A percentile compares a stretch with the other conserved stretches of the same genome.
phyloP scores from a whole-genome alignment of 352 stramenopile species.

The Globisporangium polare region DNA sequence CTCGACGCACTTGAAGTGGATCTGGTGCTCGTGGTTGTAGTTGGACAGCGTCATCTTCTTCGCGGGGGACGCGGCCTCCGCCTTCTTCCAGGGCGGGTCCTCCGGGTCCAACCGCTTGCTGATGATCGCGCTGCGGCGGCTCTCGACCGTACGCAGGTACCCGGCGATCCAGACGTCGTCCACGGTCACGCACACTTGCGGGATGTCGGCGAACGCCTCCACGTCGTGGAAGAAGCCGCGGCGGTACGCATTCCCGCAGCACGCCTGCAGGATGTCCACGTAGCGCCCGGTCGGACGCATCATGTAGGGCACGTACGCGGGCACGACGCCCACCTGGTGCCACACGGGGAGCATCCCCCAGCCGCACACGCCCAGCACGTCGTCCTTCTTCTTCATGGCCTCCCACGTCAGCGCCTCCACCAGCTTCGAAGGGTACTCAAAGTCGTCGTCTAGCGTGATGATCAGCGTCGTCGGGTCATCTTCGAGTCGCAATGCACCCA shows the following conservation, averaged over 20 bases:
- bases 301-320: slow-evolving; percentile 80
- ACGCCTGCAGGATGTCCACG: slow-evolving; percentile 74
- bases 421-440: slow-evolving; percentile 62
- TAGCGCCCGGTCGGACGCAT: slow-evolving; percentile 67
- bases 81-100: slow-evolving; percentile 64
- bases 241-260: slow-evolving; percentile 68
- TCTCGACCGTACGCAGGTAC: slow-evolving; percentile 68
- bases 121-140: slow-evolving; percentile 54
- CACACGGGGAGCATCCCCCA: slow-evolving; percentile 79
- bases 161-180: slow-evolving; percentile 83
- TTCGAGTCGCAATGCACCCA: slow-evolving; percentile 61
- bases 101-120: slow-evolving; percentile 73
- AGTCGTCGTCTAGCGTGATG: slow-evolving; percentile 83
- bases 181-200: slow-evolving; percentile 66
- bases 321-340: slow-evolving; percentile 70
- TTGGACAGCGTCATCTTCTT: slow-evolving; percentile 73
- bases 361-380: slow-evolving; percentile 67
- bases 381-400: slow-evolving; percentile 45
- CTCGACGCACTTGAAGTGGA: slow-evolving; percentile 83
- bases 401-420: slow-evolving; percentile 72
- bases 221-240: slow-evolving; percentile 74
- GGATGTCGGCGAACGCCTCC: slow-evolving; percentile 62
- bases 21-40: slow-evolving; percentile 76
- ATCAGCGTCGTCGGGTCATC: slow-evolving; percentile 59
- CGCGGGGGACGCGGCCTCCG: slow-evolving; percentile 37